Evolutionary conservation across 345 rosid genomes (phyloP).

Genomic region (Camelina neglecta): DNA sequence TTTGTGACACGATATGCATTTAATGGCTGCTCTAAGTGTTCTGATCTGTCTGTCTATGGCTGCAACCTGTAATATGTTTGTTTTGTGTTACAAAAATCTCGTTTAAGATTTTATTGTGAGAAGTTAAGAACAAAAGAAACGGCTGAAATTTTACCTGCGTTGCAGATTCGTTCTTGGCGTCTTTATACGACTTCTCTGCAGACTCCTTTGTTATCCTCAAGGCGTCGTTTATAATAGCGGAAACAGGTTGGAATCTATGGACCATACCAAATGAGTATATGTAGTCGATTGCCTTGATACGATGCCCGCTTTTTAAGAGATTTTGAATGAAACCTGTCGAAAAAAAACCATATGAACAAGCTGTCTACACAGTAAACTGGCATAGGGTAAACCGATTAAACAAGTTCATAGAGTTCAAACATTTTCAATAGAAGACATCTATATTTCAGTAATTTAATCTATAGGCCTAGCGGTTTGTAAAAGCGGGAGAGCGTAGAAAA

Average conservation of each 20-base stretch:
- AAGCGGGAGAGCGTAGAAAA: slow-evolving; percentile 7
- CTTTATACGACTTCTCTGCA: slow-evolving; percentile 13
- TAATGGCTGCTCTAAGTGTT: slow-evolving; percentile 29
- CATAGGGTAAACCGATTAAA: not conserved
- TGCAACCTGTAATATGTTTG: slow-evolving; percentile 28
- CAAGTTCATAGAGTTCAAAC: slow-evolving; percentile 2
- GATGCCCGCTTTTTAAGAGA: slow-evolving; percentile 42
- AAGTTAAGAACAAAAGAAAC: slow-evolving; percentile 5
- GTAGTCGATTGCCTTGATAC: slow-evolving; percentile 46
- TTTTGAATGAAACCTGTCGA: slow-evolving; percentile 36
- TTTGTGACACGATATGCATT: slow-evolving; percentile 29
- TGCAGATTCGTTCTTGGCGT: slow-evolving; percentile 32
- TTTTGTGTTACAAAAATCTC: not conserved
- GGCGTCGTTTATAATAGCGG: slow-evolving; percentile 43
- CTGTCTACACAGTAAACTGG: not conserved
- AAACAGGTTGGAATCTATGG: slow-evolving; percentile 44
- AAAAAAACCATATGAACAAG: slow-evolving; percentile 6
- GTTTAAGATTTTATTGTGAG: slow-evolving; percentile 22
- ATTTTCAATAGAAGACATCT: not conserved
- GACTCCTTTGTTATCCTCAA: slow-evolving; percentile 38
- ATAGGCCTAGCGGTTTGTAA: not conserved
- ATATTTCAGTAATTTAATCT: not conserved
- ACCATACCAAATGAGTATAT: slow-evolving; percentile 45
- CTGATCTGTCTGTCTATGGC: slow-evolving; percentile 39
- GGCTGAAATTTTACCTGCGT: not conserved